Evolutionary conservation across 805 yeast genomes (phyloP).

Genomic region (Yarrowia bubula): DNA sequence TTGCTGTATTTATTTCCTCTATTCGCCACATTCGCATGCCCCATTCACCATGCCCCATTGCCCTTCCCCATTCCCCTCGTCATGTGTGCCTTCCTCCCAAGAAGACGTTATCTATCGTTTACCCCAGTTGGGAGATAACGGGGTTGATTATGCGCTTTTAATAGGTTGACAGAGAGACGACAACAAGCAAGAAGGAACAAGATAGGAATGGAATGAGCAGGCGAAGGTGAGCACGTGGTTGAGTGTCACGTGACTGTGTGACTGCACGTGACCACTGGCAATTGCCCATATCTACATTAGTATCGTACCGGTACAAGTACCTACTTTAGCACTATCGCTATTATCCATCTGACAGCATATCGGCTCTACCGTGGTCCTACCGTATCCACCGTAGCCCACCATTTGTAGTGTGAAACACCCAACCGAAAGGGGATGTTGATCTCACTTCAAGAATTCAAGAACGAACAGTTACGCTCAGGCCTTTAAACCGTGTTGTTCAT

Average conservation of each 20-base stretch:
- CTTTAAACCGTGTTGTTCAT: neutral
- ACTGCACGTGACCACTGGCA: neutral
- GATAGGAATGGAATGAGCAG: neutral
- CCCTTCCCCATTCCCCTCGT: neutral
- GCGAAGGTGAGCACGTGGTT: neutral
- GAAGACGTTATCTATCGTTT: conserved; percentile 17
- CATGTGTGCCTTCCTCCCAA: conserved; percentile 2
- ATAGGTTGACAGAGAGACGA: neutral
- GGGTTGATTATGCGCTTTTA: conserved; percentile 12
- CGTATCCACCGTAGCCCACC: no score
- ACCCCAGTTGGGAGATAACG: conserved; percentile 25
- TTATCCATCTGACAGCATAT: no score
- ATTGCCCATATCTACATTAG: no score
- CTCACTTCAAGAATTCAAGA: no score
- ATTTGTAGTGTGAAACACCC: no score
- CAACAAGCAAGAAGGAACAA: no score
- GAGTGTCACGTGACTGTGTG: no score
- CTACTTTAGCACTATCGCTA: no score
- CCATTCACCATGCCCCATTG: neutral
- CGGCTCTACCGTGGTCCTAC: no score
- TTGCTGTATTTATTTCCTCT: neutral
- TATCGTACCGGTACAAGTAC: no score
- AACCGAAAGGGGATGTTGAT: no score
- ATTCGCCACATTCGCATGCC: neutral
- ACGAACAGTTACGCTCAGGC: no score